phyloP scores from a whole-genome alignment of 495 filamentous ascomycete genomes.

The Letharia lupina region DNA sequence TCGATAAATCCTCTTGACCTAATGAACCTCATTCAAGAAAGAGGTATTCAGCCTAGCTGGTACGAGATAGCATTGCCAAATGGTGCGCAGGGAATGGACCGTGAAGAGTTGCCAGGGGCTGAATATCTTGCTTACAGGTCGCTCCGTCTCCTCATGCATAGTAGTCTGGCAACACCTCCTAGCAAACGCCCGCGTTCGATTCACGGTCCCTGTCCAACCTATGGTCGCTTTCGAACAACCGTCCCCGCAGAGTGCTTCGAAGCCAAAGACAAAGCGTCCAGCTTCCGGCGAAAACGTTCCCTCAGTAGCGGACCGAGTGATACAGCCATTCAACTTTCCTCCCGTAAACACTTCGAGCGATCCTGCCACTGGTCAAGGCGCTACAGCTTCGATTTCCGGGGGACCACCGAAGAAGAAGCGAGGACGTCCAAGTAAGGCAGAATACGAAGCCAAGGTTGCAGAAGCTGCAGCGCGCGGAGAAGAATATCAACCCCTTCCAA shows the following conservation, averaged over 20 bases:
- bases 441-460: slow-evolving; percentile 43
- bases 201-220: slow-evolving; percentile 14
- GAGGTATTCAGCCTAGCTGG: slow-evolving; percentile 46
- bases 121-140: slow-evolving; percentile 27
- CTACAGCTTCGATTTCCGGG: slow-evolving; percentile 20
- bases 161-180: slow-evolving; percentile 28
- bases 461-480: slow-evolving; percentile 47
- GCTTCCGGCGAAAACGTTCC: slow-evolving; percentile 7
- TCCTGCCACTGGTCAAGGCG: slow-evolving; percentile 25
- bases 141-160: slow-evolving; percentile 36
- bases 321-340: slow-evolving; percentile 27
- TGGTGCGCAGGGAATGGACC: slow-evolving; percentile 30
- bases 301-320: slow-evolving; percentile 16
- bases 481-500: slow-evolving; percentile 37
- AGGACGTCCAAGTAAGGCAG: slow-evolving; percentile 51
- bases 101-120: slow-evolving; percentile 16
- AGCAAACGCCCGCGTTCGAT: slow-evolving; percentile 8
- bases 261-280: slow-evolving; percentile 26
- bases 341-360: slow-evolving; percentile 25
- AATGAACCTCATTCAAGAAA: slow-evolving; percentile 41
- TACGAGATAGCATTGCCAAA: slow-evolving; percentile 49
- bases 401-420: slow-evolving; percentile 51
- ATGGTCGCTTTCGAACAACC: slow-evolving; percentile 15
- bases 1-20: slow-evolving; percentile 42
- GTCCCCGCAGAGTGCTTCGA: slow-evolving; percentile 8